Evolutionary conservation across 2,329 filamentous ascomycete genomes (phyloP).

Genomic region (Ophiostoma perfectum): DNA sequence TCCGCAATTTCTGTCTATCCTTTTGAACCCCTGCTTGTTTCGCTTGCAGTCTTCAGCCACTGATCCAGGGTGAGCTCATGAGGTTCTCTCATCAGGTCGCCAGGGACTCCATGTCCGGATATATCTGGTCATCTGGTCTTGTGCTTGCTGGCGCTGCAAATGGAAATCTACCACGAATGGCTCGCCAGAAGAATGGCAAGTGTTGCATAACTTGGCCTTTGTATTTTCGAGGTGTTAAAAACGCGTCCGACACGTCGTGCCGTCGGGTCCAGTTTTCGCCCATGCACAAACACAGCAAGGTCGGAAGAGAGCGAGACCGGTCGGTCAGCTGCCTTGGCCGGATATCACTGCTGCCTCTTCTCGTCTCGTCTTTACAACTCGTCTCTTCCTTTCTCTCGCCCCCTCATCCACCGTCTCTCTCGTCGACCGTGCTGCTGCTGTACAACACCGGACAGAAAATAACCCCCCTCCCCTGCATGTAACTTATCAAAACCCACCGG

Average conservation of each 20-base stretch:
- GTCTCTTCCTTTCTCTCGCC: background rate
- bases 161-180: too few species aligned
- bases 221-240: background rate
- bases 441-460: constrained; percentile 9
- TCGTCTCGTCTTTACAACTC: background rate
- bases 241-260: background rate
- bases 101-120: background rate
- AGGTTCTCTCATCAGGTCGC: too few species aligned
- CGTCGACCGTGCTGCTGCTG: background rate
- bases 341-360: too few species aligned
- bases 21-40: background rate
- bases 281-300: too few species aligned
- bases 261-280: too few species aligned
- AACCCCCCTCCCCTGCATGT: background rate
- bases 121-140: too few species aligned
- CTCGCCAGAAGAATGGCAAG: too few species aligned
- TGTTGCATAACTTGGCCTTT: too few species aligned
- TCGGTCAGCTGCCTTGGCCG: too few species aligned
- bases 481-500: background rate
- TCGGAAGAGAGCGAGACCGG: too few species aligned
- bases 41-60: constrained; percentile 4
- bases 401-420: background rate
- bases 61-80: background rate
- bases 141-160: too few species aligned
- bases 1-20: background rate